A percentile compares a stretch with the other conserved stretches of the same genome.
Conservation (phyloP, 1,139 yeast species). For the Blastobotrys raffinosifermentans region DNA sequence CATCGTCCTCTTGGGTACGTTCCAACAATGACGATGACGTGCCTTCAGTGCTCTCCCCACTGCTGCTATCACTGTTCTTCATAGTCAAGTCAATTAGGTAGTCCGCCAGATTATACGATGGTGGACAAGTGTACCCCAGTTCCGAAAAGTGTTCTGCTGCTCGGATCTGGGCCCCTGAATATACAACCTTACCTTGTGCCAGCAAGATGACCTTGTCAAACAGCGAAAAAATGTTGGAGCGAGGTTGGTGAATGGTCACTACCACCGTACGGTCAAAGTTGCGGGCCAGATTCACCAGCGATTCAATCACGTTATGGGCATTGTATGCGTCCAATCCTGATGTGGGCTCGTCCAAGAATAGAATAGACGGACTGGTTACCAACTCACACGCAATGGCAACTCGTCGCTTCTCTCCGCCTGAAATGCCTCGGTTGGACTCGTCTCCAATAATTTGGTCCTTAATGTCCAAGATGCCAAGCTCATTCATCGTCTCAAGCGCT, state of each 20-base stretch:
- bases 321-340: conserved; percentile 92
- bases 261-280: conserved; percentile 81
- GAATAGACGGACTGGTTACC: conserved; percentile 62
- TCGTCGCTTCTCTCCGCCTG: conserved; percentile 88
- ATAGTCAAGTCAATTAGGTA: conserved; percentile 86
- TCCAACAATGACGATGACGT: conserved; percentile 5
- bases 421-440: conserved; percentile 84
- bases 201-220: conserved; percentile 77
- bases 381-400: conserved; percentile 79
- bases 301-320: conserved; percentile 85
- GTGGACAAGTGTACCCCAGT: conserved; percentile 78
- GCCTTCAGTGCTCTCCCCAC: conserved; percentile 5
- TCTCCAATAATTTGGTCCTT: conserved; percentile 86
- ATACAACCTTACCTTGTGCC: conserved; percentile 80
- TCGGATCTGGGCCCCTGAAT: conserved; percentile 53
- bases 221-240: conserved; percentile 87
- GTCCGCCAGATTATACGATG: conserved; percentile 90
- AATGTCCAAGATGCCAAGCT: conserved; percentile 73
- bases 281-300: conserved; percentile 71
- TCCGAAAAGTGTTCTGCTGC: conserved; percentile 70
- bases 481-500: conserved; percentile 79
- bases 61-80: conserved; percentile 37
- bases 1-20: conserved; percentile 22
- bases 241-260: conserved; percentile 95
- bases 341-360: conserved; percentile 84